Evolutionary conservation across 2,329 filamentous ascomycete genomes (phyloP), one percentile per base, ranked within the genome.

Genomic region (Neonectria coccinea): DNA sequence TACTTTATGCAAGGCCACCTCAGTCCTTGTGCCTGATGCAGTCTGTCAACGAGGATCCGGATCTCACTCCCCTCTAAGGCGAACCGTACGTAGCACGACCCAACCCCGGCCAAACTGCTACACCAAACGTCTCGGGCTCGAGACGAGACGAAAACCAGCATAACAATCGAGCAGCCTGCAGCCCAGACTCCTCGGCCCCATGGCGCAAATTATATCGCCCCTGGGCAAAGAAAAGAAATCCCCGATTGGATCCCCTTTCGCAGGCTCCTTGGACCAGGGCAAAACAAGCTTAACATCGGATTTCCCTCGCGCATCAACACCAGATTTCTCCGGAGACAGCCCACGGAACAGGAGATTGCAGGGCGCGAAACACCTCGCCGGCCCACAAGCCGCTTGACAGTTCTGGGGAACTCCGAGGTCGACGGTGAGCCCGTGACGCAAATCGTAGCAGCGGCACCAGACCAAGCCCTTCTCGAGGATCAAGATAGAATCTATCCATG

Each of bases 121-220:
- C 61, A 56, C 56, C 61, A 59, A 58, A 36, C 45, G 61, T 64
- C 61, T 64, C 61, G 44, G 11, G 14, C 25, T 56, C 11, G 18
- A 56, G 61, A 59, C 61, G 51, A 59, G 61, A 64, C 51, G 56
- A 59, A 59, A 44, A 59, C 29, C 27, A 56, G 51, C 56, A 64
- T 64, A 56, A 64, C 33, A 33, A 22, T 20, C 20, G 44, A 41
- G 42, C 55, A 41, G 42, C 55, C 39, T 41, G 25, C 47, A 27
- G 18, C 52, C 25, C 52, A 55, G 29, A 14, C 18, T 51, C 45
- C 44, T 27, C 44, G 3, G 22, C 44, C 22, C 45, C 45, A 48
- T 48, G 25, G 5, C n/a, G 48, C 48, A 51, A 51, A 51, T 51
- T 51, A 14, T 29, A 51, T 33, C 29, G 27, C 48, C n/a, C 25